Base-by-base conservation (phyloP, 2,329 filamentous ascomycete species). In the Teratosphaeria viscida region DNA sequence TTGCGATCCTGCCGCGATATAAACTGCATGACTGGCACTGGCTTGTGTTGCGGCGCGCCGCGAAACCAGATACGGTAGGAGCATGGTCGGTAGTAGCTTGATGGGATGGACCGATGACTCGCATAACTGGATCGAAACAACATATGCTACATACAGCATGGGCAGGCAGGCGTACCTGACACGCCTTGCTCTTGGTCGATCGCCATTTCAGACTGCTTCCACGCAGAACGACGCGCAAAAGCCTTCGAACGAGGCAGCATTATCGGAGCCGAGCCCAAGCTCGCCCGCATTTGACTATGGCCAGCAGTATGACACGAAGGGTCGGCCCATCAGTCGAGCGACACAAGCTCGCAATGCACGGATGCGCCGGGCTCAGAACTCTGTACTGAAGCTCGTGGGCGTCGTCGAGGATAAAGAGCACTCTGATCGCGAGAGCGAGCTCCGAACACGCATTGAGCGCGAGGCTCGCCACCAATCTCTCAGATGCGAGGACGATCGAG, bases 331-430 rank as follows among this genome's bases (percentile, higher is more conserved):
- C 65, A 78, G 78, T 57, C 72, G 74, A 11, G 65, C 68, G 39
- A 73, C 74, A 11, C 73, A 72, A 32, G 69, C 71, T 5, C 72
- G 74, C 57, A 75, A 74, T 37, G 70, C 74, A 37, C 70, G 68
- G 32, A 68, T 77, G 43, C 71, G 78, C 57, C 71, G 74, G 57
- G 77, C 78, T 7, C 75, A 78, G 59, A 80, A 80, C 54, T 76
- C 78, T 62, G 74, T 79, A 1, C 71, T 79, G 5, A 75, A 74
- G 23, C 73, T 77, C 0, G 75, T 79, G 10, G 78, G 77, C 23
- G 76, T 79, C 0, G 75, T 79, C 0, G 76, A 78, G 34, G 23
- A 57, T 14, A 49, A 64, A 69, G 74, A 60, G 74, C 68, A 54
- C 60, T 69, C 47, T 26, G 60, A 34, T 59, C 54, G 16, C 59